Conservation (phyloP, 208 protist species). For the Herpetomonas tarakana region DNA sequence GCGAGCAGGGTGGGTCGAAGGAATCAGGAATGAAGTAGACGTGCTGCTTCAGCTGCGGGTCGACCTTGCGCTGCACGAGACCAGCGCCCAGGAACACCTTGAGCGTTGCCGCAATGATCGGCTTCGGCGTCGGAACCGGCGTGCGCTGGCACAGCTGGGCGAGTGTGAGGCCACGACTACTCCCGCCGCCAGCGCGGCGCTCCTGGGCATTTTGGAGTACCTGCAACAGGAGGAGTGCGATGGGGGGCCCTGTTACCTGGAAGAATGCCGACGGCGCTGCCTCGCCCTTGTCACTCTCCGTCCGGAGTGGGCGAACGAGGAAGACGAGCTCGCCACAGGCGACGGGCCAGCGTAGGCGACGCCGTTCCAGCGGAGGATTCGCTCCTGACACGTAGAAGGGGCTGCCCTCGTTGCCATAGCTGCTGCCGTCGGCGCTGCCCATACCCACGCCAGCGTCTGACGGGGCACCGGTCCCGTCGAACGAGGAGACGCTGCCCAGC, state of each 20-base stretch:
- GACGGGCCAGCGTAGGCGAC: slow-evolving; percentile 34
- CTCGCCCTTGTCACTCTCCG: not conserved
- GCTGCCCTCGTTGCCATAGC: not conserved
- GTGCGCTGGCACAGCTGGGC: slow-evolving; percentile 34
- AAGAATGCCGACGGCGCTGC: slow-evolving; percentile 6
- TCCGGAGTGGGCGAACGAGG: slow-evolving; percentile 21
- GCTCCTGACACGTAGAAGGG: slow-evolving; percentile 4
- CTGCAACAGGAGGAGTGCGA: slow-evolving; percentile 55
- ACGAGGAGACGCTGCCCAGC: not conserved
- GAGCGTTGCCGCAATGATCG: slow-evolving; percentile 47
- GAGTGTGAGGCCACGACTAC: slow-evolving; percentile 25
- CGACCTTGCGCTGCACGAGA: slow-evolving; percentile 43
- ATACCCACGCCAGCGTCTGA: not conserved
- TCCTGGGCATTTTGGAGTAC: slow-evolving; percentile 29
- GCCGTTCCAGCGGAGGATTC: slow-evolving; percentile 15
- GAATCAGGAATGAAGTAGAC: slow-evolving; percentile 32
- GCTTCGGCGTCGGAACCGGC: slow-evolving; percentile 39
- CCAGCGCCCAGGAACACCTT: slow-evolving; percentile 41
- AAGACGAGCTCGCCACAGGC: slow-evolving; percentile 32
- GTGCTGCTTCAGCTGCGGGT: slow-evolving; percentile 18
- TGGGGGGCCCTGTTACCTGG: slow-evolving; percentile 40
- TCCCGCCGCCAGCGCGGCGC: slow-evolving; percentile 2
- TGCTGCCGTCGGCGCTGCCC: not conserved
- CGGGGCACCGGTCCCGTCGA: not conserved
- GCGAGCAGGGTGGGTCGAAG: not conserved